Evolutionary conservation across 139 green algal species (phyloP).

Genomic region (Desmodesmus armatus): DNA sequence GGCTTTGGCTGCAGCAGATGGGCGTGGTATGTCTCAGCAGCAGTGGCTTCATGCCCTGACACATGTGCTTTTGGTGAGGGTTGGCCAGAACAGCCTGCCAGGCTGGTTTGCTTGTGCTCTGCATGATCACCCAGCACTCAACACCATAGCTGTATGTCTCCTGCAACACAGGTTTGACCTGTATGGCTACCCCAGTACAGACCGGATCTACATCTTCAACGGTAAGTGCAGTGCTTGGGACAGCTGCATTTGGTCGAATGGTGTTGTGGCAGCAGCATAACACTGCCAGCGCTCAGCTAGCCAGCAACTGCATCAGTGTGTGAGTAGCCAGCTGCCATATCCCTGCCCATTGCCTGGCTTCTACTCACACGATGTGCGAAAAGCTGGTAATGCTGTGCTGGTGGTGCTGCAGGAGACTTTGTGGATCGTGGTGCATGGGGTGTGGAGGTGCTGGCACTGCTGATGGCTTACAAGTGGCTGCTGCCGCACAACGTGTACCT

Average conservation of each 20-base stretch:
- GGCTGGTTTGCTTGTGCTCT: not conserved
- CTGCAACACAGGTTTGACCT: slow-evolving; percentile 39
- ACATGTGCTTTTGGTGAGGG: not conserved
- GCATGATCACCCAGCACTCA: not conserved
- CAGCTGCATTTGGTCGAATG: too few species aligned
- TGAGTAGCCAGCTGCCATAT: not conserved
- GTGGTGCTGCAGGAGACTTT: slow-evolving; percentile 10
- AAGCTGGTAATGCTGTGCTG: not conserved
- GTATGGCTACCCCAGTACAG: slow-evolving; percentile 48
- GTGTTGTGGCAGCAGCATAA: not conserved
- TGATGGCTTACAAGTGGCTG: slow-evolving; percentile 84
- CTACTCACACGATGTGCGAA: not conserved
- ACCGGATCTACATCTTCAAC: slow-evolving; percentile 76
- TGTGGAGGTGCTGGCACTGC: slow-evolving; percentile 86
- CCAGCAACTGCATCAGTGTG: slow-evolving; percentile 22
- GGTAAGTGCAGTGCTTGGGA: slow-evolving; percentile 24
- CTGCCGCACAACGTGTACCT: slow-evolving; percentile 88
- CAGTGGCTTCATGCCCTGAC: not conserved
- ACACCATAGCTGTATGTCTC: not conserved
- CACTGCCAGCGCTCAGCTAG: not conserved
- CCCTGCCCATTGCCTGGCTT: not conserved
- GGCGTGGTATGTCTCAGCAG: not conserved
- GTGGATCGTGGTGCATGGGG: slow-evolving; percentile 86
- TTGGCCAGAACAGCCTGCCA: not conserved
- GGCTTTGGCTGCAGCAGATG: not conserved